Evolutionary conservation across 345 rosid species (phyloP).

Genomic region (Acer negundo): DNA sequence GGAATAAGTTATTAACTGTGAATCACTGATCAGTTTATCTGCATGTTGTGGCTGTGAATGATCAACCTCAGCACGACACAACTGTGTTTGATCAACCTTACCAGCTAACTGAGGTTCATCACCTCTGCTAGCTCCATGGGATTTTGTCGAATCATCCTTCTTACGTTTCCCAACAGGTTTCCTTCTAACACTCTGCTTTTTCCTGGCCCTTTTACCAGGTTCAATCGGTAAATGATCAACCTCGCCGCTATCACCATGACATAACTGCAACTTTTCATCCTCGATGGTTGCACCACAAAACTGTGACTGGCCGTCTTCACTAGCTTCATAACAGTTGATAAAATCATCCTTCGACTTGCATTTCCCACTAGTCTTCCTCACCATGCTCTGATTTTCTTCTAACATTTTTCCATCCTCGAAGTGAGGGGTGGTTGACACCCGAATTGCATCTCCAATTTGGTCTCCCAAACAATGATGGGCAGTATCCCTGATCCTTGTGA

Average conservation of each 20-base stretch:
- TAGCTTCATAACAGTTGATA: slow-evolving; percentile 21
- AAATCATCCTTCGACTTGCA: slow-evolving; percentile 37
- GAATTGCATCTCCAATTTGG: slow-evolving; percentile 24
- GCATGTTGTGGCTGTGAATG: slow-evolving; percentile 17
- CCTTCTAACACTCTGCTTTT: slow-evolving; percentile 34
- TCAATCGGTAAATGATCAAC: slow-evolving; percentile 27
- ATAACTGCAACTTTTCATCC: slow-evolving; percentile 23
- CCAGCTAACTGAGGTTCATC: slow-evolving; percentile 28
- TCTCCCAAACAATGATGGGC: slow-evolving; percentile 49
- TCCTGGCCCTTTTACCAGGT: slow-evolving; percentile 26
- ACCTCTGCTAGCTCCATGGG: slow-evolving; percentile 29
- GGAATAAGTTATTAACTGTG: not conserved
- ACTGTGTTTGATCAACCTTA: slow-evolving; percentile 27
- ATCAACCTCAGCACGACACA: slow-evolving; percentile 20
- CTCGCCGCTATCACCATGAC: slow-evolving; percentile 22
- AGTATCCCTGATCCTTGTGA: slow-evolving; percentile 43
- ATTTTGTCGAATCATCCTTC: slow-evolving; percentile 24
- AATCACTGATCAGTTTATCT: not conserved
- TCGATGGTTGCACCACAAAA: slow-evolving; percentile 25
- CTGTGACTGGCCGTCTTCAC: slow-evolving; percentile 23
- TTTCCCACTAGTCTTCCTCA: slow-evolving; percentile 35
- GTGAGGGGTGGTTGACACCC: slow-evolving; percentile 14
- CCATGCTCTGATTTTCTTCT: slow-evolving; percentile 40
- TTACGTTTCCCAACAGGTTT: slow-evolving; percentile 26
- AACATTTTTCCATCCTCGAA: slow-evolving; percentile 38